Evolutionary conservation across 768 basidiomycete species (phyloP).

Genomic region (Butyriboletus loyo): DNA sequence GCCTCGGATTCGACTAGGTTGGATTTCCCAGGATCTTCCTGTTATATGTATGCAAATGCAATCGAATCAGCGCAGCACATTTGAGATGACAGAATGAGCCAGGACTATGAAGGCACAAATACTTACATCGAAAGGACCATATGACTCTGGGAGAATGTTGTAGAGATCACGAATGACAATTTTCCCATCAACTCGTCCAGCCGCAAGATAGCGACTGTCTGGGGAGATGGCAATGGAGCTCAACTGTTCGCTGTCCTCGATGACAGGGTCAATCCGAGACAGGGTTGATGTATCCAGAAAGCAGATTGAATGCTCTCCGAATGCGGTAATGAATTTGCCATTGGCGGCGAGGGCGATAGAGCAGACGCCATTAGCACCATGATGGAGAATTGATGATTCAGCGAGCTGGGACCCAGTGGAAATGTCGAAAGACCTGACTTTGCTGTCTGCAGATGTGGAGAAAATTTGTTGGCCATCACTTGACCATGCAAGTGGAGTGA

Average conservation of each 20-base stretch:
- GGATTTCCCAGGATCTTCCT: background rate
- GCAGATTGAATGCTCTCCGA: fast-evolving
- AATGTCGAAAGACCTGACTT: background rate
- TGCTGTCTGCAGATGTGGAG: background rate
- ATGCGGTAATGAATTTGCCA: background rate
- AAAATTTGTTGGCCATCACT: background rate
- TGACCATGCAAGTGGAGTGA: background rate
- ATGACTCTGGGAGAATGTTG: background rate
- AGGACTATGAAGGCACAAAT: background rate
- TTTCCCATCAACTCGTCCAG: background rate
- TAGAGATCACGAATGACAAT: background rate
- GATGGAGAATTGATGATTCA: background rate
- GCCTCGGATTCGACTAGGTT: background rate
- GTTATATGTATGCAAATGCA: background rate
- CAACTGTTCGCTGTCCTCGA: background rate
- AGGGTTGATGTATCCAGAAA: background rate
- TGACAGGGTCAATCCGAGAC: background rate
- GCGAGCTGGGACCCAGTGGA: background rate
- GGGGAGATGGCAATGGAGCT: background rate
- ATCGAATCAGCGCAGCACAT: background rate
- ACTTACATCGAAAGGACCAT: background rate
- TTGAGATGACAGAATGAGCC: too few relatives aligned
- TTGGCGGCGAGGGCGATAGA: background rate
- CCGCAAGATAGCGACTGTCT: background rate
- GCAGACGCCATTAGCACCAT: background rate